Conservation (phyloP, 768 basidiomycete genomes). For the Calocera viscosa region DNA sequence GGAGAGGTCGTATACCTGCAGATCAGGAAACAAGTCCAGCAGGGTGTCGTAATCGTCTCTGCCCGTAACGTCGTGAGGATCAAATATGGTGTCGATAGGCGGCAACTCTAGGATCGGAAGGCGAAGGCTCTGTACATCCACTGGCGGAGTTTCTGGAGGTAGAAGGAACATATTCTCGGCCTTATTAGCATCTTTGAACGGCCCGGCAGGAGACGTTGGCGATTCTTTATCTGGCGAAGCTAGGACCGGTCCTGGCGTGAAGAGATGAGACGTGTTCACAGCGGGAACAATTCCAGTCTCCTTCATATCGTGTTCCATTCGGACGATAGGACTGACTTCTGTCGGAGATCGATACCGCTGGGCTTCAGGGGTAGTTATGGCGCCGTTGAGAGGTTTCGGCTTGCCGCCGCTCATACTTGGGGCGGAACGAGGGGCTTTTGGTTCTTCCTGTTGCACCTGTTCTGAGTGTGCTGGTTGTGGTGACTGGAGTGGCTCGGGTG, state of each 20-base stretch:
- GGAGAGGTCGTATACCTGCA: conserved; percentile 43
- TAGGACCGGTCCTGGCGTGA: background rate
- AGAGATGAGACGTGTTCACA: background rate
- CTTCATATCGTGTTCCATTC: background rate
- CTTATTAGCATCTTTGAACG: background rate
- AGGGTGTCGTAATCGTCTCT: conserved; percentile 23
- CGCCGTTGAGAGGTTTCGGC: background rate
- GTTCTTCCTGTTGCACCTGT: background rate
- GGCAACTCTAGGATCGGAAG: conserved; percentile 15
- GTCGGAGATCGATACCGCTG: background rate
- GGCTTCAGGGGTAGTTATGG: background rate
- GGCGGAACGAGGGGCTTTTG: background rate
- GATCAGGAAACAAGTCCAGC: conserved; percentile 71
- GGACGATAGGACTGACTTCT: background rate
- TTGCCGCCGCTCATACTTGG: background rate
- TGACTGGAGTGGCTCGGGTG: background rate
- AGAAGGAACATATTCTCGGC: conserved; percentile 3
- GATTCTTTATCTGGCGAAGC: background rate
- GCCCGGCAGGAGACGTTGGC: background rate
- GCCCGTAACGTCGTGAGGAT: conserved; percentile 14
- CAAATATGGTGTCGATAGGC: conserved; percentile 13
- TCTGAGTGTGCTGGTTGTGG: background rate
- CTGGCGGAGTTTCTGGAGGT: background rate
- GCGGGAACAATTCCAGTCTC: background rate
- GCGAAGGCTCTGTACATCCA: conserved; percentile 14